Evolutionary conservation across 2,329 filamentous ascomycete genomes (phyloP).

Genomic region (Ceratocystis albifundus): DNA sequence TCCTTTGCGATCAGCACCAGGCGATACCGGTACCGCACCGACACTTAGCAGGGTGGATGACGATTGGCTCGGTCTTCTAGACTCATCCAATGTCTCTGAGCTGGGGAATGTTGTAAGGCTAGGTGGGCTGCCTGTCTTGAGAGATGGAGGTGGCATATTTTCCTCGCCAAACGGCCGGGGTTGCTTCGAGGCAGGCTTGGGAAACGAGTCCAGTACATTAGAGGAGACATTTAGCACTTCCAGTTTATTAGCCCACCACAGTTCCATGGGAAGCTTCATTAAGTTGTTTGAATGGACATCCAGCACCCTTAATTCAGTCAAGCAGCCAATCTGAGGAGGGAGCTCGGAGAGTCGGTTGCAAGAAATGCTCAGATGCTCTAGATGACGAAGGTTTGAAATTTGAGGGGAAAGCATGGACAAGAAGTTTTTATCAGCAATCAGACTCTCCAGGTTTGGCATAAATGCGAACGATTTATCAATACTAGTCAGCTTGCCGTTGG

Average conservation of each 20-base stretch:
- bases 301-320: conserved; percentile 71
- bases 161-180: conserved; percentile 49
- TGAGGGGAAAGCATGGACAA: conserved; percentile 80
- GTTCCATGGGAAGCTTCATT: conserved; percentile 71
- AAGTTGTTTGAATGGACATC: conserved; percentile 93
- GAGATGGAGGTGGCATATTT: conserved; percentile 25
- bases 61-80: conserved; percentile 70
- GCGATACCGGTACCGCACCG: conserved; percentile 56
- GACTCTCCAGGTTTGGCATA: conserved; percentile 72
- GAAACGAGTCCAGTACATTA: conserved; percentile 82
- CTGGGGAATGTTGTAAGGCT: conserved; percentile 51
- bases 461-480: conserved; percentile 83
- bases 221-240: conserved; percentile 92
- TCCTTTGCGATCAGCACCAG: conserved; percentile 56
- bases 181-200: conserved; percentile 66
- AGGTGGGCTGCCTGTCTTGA: conserved; percentile 34
- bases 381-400: conserved; percentile 67
- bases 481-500: conserved; percentile 79
- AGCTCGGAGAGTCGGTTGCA: conserved; percentile 79
- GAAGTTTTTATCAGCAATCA: conserved; percentile 89
- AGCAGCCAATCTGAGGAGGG: conserved; percentile 75
- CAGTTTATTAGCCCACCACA: conserved; percentile 90
- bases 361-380: conserved; percentile 89
- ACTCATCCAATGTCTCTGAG: conserved; percentile 56
- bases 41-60: conserved; percentile 66